These are phyloP conservation scores for Croton laevigatus DNA, from an alignment of 441 rosid genomes.

Conservation along the genomic window DNA sequence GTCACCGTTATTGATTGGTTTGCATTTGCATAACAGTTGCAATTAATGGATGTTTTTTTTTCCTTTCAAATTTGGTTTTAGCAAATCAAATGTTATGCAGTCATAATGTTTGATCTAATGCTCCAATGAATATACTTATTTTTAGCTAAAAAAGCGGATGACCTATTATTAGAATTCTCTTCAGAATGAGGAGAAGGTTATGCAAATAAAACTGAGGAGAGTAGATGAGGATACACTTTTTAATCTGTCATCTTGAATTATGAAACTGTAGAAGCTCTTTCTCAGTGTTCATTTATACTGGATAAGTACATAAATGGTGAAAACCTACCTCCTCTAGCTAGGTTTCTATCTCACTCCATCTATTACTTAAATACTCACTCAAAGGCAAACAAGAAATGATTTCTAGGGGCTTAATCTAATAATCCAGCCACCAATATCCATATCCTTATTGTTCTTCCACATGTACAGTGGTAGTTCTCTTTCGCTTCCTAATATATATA, in stretches of 20 bases:
- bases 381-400: background rate
- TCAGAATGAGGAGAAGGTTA: background rate
- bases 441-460: constrained; percentile 1
- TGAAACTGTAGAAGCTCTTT: background rate
- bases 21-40: background rate
- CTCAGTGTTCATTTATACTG: background rate
- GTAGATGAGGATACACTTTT: background rate
- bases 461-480: background rate
- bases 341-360: background rate
- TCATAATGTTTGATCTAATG: constrained; percentile 5
- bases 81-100: background rate
- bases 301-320: background rate
- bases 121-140: background rate
- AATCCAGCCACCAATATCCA: background rate
- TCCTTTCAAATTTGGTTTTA: background rate
- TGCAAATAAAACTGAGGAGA: background rate
- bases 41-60: background rate
- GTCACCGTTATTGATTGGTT: background rate
- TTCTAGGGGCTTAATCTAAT: background rate
- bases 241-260: background rate
- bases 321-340: background rate
- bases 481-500: background rate
- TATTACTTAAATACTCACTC: background rate
- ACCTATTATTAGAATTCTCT: background rate
- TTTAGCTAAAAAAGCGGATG: background rate